Evolutionary conservation across 2,329 filamentous ascomycete genomes (phyloP), one percentile per base, ranked within the genome.

Genomic region (Penicillium sp.): DNA sequence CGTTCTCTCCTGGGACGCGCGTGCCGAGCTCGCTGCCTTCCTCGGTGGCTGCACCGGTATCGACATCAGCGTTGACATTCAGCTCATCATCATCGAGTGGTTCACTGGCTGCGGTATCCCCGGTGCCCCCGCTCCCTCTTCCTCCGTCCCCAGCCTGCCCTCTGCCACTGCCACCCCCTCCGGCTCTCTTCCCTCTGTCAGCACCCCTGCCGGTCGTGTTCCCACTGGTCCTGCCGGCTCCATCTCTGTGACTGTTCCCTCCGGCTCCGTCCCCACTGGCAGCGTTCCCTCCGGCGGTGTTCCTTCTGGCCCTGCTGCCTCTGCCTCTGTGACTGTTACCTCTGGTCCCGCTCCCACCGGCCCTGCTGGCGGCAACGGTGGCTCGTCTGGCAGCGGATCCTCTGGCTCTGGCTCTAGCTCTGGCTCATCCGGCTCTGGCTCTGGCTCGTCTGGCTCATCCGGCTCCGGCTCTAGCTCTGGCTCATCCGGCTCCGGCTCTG

Each of bases 31-130:
- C 25, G 69, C 73, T 70, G 75, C 73, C 59, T 68, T 77, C 67
- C 65, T 76, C 28, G 66, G 70, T 68, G 75, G 75, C 60, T 70
- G 65, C 66, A 64, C 64, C 40, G 51, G 51, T 46, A 59, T 70
- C 37, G 56, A 69, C 25, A 64, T 70, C 52, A 65, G 65, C 30
- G 52, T 81, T 13, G 75, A 75, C 55, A 82, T 87, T 58, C 80
- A 82, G 28, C 72, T 83, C 63, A 84, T 84, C 63, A 73, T 82
- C 61, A 77, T 84, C 64, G 64, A 71, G 59, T 76, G 73, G 73
- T 67, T 75, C 58, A 74, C 70, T 45, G 74, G 73, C 61, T 73
- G 72, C 67, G 64, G 66, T 54, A 59, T 70, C 38, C 63, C 70
- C 45, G 67, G 69, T 63, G 65, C 61, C 37, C 64, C 65, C 58